Evolutionary conservation across 2,329 filamentous ascomycete genomes (phyloP).

Genomic region (Colletotrichum aenigma): DNA sequence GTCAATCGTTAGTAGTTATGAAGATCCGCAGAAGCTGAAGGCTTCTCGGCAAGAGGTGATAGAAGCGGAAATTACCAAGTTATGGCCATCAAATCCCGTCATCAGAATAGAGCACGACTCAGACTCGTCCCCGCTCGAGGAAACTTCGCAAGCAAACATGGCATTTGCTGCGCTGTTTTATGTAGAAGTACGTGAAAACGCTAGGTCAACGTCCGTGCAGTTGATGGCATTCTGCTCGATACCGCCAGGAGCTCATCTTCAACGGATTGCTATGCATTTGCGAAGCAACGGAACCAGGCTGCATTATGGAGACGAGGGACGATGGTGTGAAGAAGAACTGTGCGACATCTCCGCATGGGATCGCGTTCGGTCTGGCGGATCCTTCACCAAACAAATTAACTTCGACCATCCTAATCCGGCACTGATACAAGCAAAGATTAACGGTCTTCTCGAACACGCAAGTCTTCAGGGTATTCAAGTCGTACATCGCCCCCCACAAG

Average conservation of each 20-base stretch:
- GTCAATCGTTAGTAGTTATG: neutral
- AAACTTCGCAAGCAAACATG: neutral
- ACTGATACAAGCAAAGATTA: neutral
- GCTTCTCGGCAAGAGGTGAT: neutral
- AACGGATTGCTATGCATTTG: neutral
- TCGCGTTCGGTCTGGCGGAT: neutral
- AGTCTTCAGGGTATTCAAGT: neutral
- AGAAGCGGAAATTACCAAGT: neutral
- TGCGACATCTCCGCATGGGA: neutral
- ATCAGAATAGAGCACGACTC: neutral
- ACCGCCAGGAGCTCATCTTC: neutral
- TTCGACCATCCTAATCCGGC: neutral
- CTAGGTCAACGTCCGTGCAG: neutral
- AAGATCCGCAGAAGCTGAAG: neutral
- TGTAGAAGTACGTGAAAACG: neutral
- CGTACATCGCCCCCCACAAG: neutral
- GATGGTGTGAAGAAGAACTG: neutral
- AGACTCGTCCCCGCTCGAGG: neutral
- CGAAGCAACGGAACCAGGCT: neutral
- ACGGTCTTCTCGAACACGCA: neutral
- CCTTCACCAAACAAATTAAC: neutral
- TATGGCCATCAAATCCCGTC: neutral
- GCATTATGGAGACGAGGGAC: neutral
- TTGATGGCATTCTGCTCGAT: neutral
- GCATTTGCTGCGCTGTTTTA: neutral